These are phyloP conservation scores for Cylindrodendrum hubeiense DNA, from an alignment of 2,329 filamentous ascomycete genomes.

Conservation along the genomic window DNA sequence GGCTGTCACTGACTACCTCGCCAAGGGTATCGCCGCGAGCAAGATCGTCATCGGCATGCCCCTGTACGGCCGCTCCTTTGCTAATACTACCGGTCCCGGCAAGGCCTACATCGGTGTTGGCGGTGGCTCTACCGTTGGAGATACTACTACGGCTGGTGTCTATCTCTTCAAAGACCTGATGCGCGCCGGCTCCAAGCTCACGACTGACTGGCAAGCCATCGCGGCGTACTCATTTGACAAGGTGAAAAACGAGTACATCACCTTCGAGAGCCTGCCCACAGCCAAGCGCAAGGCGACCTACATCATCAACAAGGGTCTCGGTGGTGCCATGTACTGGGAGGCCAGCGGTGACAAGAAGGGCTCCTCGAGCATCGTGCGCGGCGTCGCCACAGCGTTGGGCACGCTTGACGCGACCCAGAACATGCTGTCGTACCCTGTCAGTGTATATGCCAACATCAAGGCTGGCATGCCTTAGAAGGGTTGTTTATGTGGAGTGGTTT, in stretches of 20 bases:
- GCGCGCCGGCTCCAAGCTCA: constrained; percentile 65
- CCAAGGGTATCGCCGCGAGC: constrained; percentile 65
- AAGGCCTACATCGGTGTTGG: constrained; percentile 73
- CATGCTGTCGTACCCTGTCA: constrained; percentile 66
- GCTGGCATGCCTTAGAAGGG: constrained; percentile 46
- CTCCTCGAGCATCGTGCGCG: constrained; percentile 68
- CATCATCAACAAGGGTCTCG: constrained; percentile 70
- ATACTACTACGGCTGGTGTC: constrained; percentile 68
- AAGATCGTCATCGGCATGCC: constrained; percentile 85
- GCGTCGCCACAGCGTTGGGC: constrained; percentile 60
- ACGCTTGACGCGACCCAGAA: constrained; percentile 64
- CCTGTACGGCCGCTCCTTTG: constrained; percentile 83
- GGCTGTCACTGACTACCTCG: constrained; percentile 67
- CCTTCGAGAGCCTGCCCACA: constrained; percentile 74
- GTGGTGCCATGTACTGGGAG: constrained; percentile 90
- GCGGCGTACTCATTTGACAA: constrained; percentile 81
- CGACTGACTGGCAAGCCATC: constrained; percentile 67
- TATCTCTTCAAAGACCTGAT: constrained; percentile 83
- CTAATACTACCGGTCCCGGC: constrained; percentile 75
- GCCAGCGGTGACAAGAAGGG: constrained; percentile 73
- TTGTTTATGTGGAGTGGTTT: background rate
- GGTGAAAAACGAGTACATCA: constrained; percentile 71
- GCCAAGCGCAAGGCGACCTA: constrained; percentile 73
- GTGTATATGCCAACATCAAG: constrained; percentile 70
- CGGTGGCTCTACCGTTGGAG: constrained; percentile 54